A percentile compares a stretch with the other conserved stretches of the same genome.
phyloP scores from a whole-genome alignment of 129 eudicot species.

The Logfia minima region DNA sequence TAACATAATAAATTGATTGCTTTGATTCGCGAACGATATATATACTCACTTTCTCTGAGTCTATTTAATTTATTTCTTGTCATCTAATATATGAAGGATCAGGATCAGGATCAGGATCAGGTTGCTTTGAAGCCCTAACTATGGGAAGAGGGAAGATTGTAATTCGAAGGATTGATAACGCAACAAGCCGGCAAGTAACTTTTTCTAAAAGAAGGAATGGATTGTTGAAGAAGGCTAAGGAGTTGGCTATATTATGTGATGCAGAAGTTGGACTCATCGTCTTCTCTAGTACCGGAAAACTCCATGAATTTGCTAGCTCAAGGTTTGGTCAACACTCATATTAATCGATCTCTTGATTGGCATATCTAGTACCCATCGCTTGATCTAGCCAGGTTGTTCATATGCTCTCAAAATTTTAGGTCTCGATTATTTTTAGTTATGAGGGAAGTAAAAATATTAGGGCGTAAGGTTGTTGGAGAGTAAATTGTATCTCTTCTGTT shows the following conservation, averaged over 20 bases:
- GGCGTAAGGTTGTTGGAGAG: neutral
- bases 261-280: conserved; percentile 74
- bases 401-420: neutral
- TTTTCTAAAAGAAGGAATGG: conserved; percentile 88
- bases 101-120: neutral
- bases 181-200: conserved; percentile 91
- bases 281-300: conserved; percentile 80
- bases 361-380: neutral
- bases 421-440: neutral
- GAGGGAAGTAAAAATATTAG: neutral
- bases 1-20: conserved; percentile 11
- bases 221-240: conserved; percentile 81
- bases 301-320: conserved; percentile 69
- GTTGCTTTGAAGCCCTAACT: conserved; percentile 24
- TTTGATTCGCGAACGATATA: conserved; percentile 19
- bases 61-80: neutral
- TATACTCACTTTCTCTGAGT: conserved; percentile 16
- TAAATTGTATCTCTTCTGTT: neutral
- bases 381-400: neutral
- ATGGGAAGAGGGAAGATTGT: conserved; percentile 97
- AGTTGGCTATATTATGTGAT: conserved; percentile 76
- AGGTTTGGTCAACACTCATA: conserved; percentile 48
- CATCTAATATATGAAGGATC: neutral
- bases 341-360: conserved; percentile 11
- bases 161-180: conserved; percentile 77